Evolutionary conservation across 768 basidiomycete genomes (phyloP).

Genomic region (Trametes cinnabarina): DNA sequence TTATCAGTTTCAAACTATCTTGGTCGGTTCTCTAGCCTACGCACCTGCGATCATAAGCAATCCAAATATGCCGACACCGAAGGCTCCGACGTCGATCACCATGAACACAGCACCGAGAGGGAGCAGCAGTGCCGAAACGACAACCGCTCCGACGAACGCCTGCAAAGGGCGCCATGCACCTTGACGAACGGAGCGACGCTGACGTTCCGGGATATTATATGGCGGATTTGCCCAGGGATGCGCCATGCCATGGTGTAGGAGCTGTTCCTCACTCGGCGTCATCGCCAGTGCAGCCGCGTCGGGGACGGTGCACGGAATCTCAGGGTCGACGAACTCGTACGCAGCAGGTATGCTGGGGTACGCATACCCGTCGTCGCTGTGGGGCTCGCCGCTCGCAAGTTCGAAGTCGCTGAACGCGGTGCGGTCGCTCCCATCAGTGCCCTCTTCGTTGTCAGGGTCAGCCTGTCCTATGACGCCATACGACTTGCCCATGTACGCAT

Average conservation of each 20-base stretch:
- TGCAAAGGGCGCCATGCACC: neutral
- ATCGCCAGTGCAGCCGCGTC: constrained; percentile 1
- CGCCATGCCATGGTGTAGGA: neutral
- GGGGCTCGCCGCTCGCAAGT: neutral
- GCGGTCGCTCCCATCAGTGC: neutral
- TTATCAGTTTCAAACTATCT: neutral
- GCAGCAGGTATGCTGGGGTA: constrained; percentile 6
- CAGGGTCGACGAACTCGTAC: constrained; percentile 19
- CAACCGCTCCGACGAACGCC: neutral
- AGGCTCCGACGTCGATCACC: constrained; percentile 11
- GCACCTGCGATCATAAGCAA: constrained; percentile 15
- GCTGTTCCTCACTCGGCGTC: constrained; percentile 1
- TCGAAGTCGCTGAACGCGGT: neutral
- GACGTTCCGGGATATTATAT: constrained; percentile 12
- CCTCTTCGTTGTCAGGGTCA: neutral
- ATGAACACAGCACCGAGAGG: constrained; percentile 1
- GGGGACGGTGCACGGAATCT: constrained; percentile 11
- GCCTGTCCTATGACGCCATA: constrained; percentile 1
- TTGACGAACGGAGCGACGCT: neutral
- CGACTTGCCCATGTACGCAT: neutral
- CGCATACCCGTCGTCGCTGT: constrained; percentile 1
- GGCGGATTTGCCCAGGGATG: constrained; percentile 19
- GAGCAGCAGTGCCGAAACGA: neutral
- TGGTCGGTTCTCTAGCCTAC: no score
- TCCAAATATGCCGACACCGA: constrained; percentile 14